Conservation (phyloP, 192 early-diverging fungal genomes). For the Backusella australiensis region DNA sequence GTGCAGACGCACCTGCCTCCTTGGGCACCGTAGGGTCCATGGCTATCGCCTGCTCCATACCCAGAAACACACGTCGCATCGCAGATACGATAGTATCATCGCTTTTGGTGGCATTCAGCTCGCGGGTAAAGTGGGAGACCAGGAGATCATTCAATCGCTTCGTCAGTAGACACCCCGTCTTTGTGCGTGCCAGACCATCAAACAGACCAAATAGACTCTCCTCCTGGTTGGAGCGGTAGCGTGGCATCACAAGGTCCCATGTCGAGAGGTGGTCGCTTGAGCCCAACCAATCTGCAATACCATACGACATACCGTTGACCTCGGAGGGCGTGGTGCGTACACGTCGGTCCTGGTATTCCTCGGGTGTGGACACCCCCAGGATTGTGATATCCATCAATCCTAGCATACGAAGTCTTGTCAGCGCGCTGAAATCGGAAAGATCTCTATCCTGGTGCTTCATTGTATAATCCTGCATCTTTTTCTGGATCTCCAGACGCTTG, state of each 20-base stretch:
- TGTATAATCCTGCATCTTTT: constrained; percentile 44
- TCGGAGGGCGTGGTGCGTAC: constrained; percentile 83
- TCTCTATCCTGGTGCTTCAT: constrained; percentile 43
- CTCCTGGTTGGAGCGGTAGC: constrained; percentile 78
- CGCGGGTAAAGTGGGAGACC: constrained; percentile 60
- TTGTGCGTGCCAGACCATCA: constrained; percentile 61
- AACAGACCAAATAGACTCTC: constrained; percentile 89
- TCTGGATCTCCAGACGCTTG: constrained; percentile 84
- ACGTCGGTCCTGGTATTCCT: constrained; percentile 77
- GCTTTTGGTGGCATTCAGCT: constrained; percentile 67
- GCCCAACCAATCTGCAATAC: constrained; percentile 82
- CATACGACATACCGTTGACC: constrained; percentile 81
- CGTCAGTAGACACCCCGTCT: constrained; percentile 51
- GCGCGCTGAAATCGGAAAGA: constrained; percentile 72
- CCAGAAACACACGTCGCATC: constrained; percentile 79
- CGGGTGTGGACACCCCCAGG: constrained; percentile 74
- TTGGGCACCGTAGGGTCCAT: constrained; percentile 16
- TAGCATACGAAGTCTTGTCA: constrained; percentile 75
- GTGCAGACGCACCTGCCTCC: constrained; percentile 67
- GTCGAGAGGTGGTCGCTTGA: constrained; percentile 65
- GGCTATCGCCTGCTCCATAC: constrained; percentile 77
- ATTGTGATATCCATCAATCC: constrained; percentile 92
- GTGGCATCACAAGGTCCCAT: constrained; percentile 86
- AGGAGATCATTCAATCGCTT: constrained; percentile 75
- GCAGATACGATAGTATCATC: constrained; percentile 62